Evolutionary conservation across 1,284 basidiomycete species (phyloP).

Genomic region (Inonotus obliquus): DNA sequence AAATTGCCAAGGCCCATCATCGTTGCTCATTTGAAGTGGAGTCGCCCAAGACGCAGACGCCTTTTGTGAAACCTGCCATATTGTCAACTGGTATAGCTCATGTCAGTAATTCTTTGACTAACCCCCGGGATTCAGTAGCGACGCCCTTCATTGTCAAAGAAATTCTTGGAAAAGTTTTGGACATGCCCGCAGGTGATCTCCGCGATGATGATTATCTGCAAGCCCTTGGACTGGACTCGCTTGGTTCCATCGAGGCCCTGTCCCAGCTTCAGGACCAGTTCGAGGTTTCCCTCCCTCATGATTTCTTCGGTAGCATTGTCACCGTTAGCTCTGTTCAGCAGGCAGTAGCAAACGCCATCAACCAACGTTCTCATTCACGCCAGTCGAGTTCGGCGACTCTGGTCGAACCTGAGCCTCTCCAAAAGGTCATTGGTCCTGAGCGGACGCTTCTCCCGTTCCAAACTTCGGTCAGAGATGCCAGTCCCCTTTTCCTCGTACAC

Average conservation of each 20-base stretch:
- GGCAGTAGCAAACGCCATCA: constrained; percentile 2
- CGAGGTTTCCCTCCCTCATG: constrained; percentile 34
- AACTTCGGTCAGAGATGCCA: constrained; percentile 20
- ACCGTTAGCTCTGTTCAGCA: constrained; percentile 10
- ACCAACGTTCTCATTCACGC: constrained; percentile 8
- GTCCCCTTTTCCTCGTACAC: constrained; percentile 61
- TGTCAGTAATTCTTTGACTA: not conserved
- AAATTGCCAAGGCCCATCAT: constrained; percentile 4
- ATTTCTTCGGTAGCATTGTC: constrained; percentile 8
- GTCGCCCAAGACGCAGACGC: not conserved
- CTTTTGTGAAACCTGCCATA: not conserved
- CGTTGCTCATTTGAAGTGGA: constrained; percentile 15
- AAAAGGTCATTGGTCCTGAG: constrained; percentile 26
- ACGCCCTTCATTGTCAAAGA: constrained; percentile 26
- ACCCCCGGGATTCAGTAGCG: not conserved
- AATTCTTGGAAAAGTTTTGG: constrained; percentile 47
- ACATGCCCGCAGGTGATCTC: constrained; percentile 36
- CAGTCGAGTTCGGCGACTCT: constrained; percentile 9
- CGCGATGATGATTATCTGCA: constrained; percentile 41
- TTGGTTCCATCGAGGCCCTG: constrained; percentile 57
- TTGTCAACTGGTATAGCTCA: not conserved
- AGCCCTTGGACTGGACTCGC: constrained; percentile 52
- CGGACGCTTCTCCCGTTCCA: constrained; percentile 38
- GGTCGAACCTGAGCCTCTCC: constrained; percentile 7
- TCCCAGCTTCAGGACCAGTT: constrained; percentile 40